Evolutionary conservation across 345 rosid genomes (phyloP).

Genomic region (Bruguiera sexangula): DNA sequence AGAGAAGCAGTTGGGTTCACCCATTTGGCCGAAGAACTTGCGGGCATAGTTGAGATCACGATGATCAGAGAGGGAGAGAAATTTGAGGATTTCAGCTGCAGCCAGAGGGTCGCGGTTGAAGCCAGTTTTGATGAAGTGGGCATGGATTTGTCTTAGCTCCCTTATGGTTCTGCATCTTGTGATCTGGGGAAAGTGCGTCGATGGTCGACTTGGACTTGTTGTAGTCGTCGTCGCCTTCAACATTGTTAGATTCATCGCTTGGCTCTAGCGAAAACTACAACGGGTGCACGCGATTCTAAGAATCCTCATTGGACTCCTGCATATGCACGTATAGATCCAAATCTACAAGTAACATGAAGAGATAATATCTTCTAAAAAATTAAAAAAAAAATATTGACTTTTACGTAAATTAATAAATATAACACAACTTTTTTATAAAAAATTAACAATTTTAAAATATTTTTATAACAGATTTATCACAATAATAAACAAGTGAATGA

Average conservation of each 20-base stretch:
- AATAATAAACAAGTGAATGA: too few relatives aligned
- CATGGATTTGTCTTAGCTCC: slow-evolving; percentile 61
- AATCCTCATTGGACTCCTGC: too few relatives aligned
- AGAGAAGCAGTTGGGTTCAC: slow-evolving; percentile 62
- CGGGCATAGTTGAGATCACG: slow-evolving; percentile 43
- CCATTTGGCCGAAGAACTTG: slow-evolving; percentile 49
- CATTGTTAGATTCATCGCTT: slow-evolving; percentile 22
- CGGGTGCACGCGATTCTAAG: too few relatives aligned
- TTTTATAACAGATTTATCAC: too few relatives aligned
- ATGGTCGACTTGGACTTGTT: slow-evolving; percentile 37
- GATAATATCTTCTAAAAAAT: too few relatives aligned
- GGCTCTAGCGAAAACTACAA: too few relatives aligned
- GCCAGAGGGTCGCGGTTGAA: slow-evolving; percentile 60
- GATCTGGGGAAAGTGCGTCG: slow-evolving; percentile 55
- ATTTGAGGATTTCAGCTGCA: slow-evolving; percentile 59
- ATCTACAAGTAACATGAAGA: too few relatives aligned
- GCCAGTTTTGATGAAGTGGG: slow-evolving; percentile 58
- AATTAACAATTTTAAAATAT: too few relatives aligned
- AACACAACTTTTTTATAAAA: too few relatives aligned
- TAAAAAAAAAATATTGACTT: too few relatives aligned
- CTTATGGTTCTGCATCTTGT: slow-evolving; percentile 42
- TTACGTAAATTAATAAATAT: too few relatives aligned
- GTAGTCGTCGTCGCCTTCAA: slow-evolving; percentile 11
- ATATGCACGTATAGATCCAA: too few relatives aligned
- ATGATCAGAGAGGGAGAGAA: slow-evolving; percentile 41